Evolutionary conservation across 768 basidiomycete genomes (phyloP).

Genomic region (Naganishia vaughanmartiniae): DNA sequence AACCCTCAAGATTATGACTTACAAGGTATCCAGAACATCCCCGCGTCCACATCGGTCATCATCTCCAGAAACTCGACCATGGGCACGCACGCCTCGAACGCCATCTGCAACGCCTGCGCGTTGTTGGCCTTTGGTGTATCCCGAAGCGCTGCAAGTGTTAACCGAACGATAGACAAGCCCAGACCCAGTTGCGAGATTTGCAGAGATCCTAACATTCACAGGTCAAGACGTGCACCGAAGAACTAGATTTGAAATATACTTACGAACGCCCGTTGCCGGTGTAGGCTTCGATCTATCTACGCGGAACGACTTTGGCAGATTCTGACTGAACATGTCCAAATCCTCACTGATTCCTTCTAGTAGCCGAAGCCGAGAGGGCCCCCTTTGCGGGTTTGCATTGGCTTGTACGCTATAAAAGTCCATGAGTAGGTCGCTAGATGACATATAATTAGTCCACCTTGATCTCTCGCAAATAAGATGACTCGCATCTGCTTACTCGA

Average conservation of each 20-base stretch:
- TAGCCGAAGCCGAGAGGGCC: background rate
- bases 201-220: conserved; percentile 2
- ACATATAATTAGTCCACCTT: background rate
- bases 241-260: background rate
- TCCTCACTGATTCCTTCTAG: conserved; percentile 22
- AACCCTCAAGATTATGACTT: background rate
- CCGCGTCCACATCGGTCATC: conserved; percentile 24
- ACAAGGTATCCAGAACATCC: conserved; percentile 36
- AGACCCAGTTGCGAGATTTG: conserved; percentile 26
- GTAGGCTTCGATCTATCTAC: conserved; percentile 12
- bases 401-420: conserved; percentile 25
- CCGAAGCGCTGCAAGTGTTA: conserved; percentile 4
- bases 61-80: conserved; percentile 22
- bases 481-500: conserved; percentile 21
- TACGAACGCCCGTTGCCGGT: conserved; percentile 11
- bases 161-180: conserved; percentile 8
- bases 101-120: background rate
- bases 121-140: background rate
- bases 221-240: background rate
- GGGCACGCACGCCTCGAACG: conserved; percentile 18
- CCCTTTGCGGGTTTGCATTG: background rate
- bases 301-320: background rate
- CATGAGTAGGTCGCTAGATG: conserved; percentile 21
- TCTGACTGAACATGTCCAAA: conserved; percentile 15
- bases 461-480: background rate